Conservation (phyloP, 1,139 yeast species). For the Suhomyces yuchorum region DNA sequence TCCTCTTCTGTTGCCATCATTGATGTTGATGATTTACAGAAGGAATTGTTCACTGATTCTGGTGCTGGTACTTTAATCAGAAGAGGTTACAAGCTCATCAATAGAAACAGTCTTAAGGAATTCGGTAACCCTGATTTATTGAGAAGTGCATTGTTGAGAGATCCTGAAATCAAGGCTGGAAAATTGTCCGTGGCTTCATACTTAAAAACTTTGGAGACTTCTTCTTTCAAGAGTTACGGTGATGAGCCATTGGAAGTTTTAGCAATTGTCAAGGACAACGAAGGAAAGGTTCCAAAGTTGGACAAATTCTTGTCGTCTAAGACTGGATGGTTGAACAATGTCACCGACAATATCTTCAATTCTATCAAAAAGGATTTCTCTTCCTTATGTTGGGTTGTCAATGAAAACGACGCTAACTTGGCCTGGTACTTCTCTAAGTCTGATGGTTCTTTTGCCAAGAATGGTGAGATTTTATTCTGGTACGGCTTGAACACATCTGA, state of each 20-base stretch:
- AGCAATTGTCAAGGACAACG: constrained; percentile 66
- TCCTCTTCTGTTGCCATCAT: constrained; percentile 97
- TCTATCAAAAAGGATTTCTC: constrained; percentile 76
- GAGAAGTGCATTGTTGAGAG: constrained; percentile 75
- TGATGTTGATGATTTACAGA: constrained; percentile 91
- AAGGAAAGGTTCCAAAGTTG: constrained; percentile 61
- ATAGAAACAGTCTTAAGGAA: constrained; percentile 67
- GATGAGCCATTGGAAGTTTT: constrained; percentile 95
- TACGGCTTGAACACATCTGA: constrained; percentile 76
- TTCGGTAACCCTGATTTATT: constrained; percentile 77
- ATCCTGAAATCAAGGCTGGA: constrained; percentile 71
- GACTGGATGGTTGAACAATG: constrained; percentile 96
- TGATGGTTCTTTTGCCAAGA: constrained; percentile 89
- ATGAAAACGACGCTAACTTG: constrained; percentile 87
- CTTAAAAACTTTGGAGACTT: constrained; percentile 66
- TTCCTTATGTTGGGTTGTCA: constrained; percentile 82
- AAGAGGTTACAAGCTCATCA: constrained; percentile 88
- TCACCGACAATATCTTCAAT: constrained; percentile 89
- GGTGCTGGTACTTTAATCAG: constrained; percentile 99
- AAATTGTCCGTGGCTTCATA: constrained; percentile 79
- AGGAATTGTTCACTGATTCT: constrained; percentile 95
- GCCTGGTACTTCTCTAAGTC: constrained; percentile 92
- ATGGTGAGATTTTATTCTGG: constrained; percentile 93
- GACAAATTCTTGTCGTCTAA: constrained; percentile 87
- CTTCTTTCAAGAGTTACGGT: constrained; percentile 77